Conservation (phyloP, 805 yeast species). For the Maudiozyma serrabonitensis region DNA sequence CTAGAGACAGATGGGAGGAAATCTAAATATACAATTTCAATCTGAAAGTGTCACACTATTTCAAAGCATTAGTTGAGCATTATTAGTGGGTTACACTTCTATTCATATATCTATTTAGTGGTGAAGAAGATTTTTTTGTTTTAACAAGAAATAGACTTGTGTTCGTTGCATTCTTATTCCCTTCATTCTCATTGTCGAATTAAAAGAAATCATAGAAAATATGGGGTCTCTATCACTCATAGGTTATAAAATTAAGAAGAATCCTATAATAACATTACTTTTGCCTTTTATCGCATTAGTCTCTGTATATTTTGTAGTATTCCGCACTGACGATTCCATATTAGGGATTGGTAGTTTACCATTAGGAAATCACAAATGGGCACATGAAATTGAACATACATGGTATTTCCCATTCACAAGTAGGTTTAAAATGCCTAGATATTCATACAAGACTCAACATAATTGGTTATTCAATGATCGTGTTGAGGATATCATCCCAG, state of each 20-base stretch:
- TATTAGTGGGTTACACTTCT: too few relatives aligned
- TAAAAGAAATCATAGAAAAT: neutral
- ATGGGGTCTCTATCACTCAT: conserved; percentile 8
- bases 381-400: conserved; percentile 28
- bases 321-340: conserved; percentile 14
- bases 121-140: too few relatives aligned
- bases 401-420: conserved; percentile 29
- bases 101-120: too few relatives aligned
- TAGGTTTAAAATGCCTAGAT: conserved; percentile 33
- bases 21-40: too few relatives aligned
- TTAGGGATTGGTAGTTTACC: conserved; percentile 18
- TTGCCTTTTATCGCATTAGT: conserved; percentile 18
- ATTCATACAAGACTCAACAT: conserved; percentile 34
- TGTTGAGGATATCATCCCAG: conserved; percentile 48
- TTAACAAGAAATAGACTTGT: too few relatives aligned
- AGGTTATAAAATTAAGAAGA: conserved; percentile 22
- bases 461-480: conserved; percentile 39
- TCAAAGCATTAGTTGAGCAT: too few relatives aligned
- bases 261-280: conserved; percentile 16
- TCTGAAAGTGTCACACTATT: too few relatives aligned
- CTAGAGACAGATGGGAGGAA: too few relatives aligned
- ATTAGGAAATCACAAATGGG: conserved; percentile 28
- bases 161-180: too few relatives aligned
- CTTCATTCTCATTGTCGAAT: neutral
- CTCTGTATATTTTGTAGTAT: conserved; percentile 15